A percentile compares a stretch with the other conserved stretches of the same genome.
Conservation (phyloP, 2,329 filamentous ascomycete genomes). For the Sphaerostilbella broomeana region DNA sequence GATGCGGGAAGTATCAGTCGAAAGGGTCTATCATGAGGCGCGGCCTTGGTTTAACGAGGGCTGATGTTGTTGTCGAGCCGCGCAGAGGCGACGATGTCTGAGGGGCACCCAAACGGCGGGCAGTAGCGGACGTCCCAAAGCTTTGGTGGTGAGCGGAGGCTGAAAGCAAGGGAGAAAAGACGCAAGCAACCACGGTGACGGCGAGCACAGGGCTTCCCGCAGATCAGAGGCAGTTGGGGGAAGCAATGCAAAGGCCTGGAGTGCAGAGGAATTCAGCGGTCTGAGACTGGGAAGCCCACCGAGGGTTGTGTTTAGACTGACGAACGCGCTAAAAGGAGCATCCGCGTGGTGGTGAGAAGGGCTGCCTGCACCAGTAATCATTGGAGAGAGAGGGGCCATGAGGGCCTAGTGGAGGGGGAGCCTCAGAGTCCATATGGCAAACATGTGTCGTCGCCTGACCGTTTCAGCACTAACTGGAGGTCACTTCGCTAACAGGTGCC, state of each 20-base stretch:
- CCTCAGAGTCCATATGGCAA: too few relatives aligned
- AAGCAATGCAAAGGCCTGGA: conserved; percentile 1
- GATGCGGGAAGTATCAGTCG: conserved; percentile 21
- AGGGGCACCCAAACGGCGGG: conserved; percentile 11
- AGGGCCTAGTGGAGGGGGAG: too few relatives aligned
- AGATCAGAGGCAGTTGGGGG: background rate
- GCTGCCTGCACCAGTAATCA: background rate
- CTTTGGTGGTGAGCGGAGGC: too few relatives aligned
- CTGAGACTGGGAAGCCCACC: conserved; percentile 8
- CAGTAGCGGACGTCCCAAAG: conserved; percentile 1
- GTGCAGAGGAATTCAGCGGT: conserved; percentile 12
- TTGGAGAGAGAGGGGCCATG: background rate
- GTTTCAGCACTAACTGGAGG: too few relatives aligned
- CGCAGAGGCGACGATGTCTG: conserved; percentile 9
- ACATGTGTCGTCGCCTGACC: too few relatives aligned
- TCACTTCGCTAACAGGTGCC: too few relatives aligned
- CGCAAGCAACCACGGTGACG: background rate
- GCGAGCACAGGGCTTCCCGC: too few relatives aligned
- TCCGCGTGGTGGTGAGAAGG: conserved; percentile 10
- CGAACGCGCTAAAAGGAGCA: conserved; percentile 11
- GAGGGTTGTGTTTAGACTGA: conserved; percentile 9
- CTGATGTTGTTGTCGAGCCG: conserved; percentile 6
- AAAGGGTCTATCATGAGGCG: conserved; percentile 21
- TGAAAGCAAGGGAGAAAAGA: conserved; percentile 3
- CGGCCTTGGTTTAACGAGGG: background rate